Evolutionary conservation across 495 filamentous ascomycete species (phyloP).

Genomic region (Aspergillus taichungensis): DNA sequence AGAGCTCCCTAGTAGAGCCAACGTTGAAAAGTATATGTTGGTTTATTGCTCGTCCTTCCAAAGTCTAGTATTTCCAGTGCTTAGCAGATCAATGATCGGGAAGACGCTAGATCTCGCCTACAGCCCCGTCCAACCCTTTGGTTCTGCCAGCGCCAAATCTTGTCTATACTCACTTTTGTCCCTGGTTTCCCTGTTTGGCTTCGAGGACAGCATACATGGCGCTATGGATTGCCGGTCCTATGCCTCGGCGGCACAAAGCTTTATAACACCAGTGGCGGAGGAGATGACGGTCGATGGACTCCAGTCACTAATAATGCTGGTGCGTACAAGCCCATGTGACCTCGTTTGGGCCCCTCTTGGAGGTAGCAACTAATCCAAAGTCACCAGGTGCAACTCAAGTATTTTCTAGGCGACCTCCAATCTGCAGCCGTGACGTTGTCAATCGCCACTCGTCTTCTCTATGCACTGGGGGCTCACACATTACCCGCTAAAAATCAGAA

Average conservation of each 20-base stretch:
- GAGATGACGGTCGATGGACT: constrained; percentile 12
- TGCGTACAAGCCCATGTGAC: too few species aligned
- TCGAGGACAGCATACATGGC: constrained; percentile 3
- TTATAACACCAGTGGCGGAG: constrained; percentile 1
- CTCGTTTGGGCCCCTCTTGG: not conserved
- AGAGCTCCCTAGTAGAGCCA: not conserved
- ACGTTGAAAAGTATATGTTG: constrained; percentile 6
- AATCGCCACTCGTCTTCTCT: constrained; percentile 11
- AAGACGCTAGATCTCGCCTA: constrained; percentile 14
- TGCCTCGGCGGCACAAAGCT: constrained; percentile 4
- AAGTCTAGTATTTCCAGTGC: constrained; percentile 10
- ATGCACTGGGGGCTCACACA: constrained; percentile 8
- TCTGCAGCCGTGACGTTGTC: constrained; percentile 7
- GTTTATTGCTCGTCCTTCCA: constrained; percentile 7
- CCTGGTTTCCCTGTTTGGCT: constrained; percentile 6
- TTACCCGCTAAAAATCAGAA: too few species aligned
- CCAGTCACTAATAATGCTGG: constrained; percentile 12
- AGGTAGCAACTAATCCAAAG: not conserved
- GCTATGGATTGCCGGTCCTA: constrained; percentile 10
- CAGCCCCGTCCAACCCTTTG: not conserved
- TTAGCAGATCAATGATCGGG: constrained; percentile 8
- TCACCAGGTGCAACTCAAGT: constrained; percentile 8
- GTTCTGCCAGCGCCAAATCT: constrained; percentile 9
- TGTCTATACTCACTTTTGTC: constrained; percentile 14
- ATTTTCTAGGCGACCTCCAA: constrained; percentile 13